These are phyloP conservation scores for Citrus unshiu DNA, from an alignment of 345 rosid species.

Conservation along the genomic window DNA sequence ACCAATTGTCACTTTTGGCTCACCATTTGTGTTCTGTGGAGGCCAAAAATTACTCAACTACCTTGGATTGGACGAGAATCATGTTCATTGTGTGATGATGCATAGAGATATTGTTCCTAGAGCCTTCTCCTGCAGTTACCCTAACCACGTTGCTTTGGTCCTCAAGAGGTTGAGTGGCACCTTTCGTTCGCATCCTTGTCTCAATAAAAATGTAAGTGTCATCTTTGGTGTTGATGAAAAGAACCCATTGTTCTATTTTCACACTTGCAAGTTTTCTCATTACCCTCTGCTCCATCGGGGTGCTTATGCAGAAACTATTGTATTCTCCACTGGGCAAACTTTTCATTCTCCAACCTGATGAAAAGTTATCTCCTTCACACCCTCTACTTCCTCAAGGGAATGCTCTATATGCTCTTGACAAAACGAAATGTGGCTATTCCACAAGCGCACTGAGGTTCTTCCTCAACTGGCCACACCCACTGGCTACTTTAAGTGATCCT, in stretches of 20 bases:
- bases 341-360: constrained; percentile 80
- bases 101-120: constrained; percentile 94
- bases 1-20: constrained; percentile 78
- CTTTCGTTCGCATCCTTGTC: constrained; percentile 79
- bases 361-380: constrained; percentile 75
- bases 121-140: constrained; percentile 94
- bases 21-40: constrained; percentile 86
- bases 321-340: constrained; percentile 81
- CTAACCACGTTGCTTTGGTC: constrained; percentile 68
- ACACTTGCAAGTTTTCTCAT: background rate
- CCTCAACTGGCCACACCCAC: constrained; percentile 76
- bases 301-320: constrained; percentile 53
- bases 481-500: constrained; percentile 75
- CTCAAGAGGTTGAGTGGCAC: constrained; percentile 69
- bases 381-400: constrained; percentile 73
- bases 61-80: constrained; percentile 74
- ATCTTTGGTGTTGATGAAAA: background rate
- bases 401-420: constrained; percentile 61
- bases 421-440: constrained; percentile 30
- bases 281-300: background rate
- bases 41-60: constrained; percentile 62
- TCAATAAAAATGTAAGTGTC: constrained; percentile 57
- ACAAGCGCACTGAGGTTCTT: constrained; percentile 54
- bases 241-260: background rate
- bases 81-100: constrained; percentile 71